phyloP scores from a whole-genome alignment of 1,284 basidiomycete genomes.

The Sporisorium scitamineum region DNA sequence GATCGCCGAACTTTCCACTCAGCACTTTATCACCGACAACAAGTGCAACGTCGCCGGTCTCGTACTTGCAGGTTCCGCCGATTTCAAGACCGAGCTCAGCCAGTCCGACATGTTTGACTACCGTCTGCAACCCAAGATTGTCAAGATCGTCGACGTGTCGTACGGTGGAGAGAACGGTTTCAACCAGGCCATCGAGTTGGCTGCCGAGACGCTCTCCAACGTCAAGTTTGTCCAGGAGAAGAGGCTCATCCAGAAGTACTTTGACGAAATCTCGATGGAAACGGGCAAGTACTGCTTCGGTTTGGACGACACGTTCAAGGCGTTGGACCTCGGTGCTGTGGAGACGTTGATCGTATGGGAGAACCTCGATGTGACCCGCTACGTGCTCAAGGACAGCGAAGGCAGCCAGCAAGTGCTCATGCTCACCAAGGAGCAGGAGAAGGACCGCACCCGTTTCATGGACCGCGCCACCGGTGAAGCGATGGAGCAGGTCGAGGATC shows the following conservation, averaged over 20 bases:
- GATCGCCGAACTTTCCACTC: slow-evolving; percentile 94
- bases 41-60: slow-evolving; percentile 98
- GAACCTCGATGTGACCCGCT: slow-evolving; percentile 72
- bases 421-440: slow-evolving; percentile 68
- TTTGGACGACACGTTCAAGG: slow-evolving; percentile 95
- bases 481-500: slow-evolving; percentile 82
- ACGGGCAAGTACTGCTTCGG: slow-evolving; percentile 98
- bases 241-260: slow-evolving; percentile 85
- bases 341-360: slow-evolving; percentile 99
- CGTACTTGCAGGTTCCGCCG: slow-evolving; percentile 96
- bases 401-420: slow-evolving; percentile 59
- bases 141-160: slow-evolving; percentile 82
- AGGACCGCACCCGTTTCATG: slow-evolving; percentile 88
- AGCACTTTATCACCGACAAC: slow-evolving; percentile 97
- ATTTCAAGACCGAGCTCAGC: slow-evolving; percentile 98
- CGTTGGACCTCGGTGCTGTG: slow-evolving; percentile 93
- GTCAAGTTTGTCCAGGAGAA: slow-evolving; percentile 99
- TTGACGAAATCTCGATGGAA: slow-evolving; percentile 99
- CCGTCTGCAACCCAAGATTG: slow-evolving; percentile 83
- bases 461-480: slow-evolving; percentile 94
- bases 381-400: slow-evolving; percentile 65
- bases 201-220: slow-evolving; percentile 93
- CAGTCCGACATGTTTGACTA: slow-evolving; percentile 97
- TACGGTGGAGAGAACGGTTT: slow-evolving; percentile 99
- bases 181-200: slow-evolving; percentile 97